These are phyloP conservation scores for Kluyveromyces marxianus DNA, from an alignment of 1,139 yeast genomes.

Conservation along the genomic window DNA sequence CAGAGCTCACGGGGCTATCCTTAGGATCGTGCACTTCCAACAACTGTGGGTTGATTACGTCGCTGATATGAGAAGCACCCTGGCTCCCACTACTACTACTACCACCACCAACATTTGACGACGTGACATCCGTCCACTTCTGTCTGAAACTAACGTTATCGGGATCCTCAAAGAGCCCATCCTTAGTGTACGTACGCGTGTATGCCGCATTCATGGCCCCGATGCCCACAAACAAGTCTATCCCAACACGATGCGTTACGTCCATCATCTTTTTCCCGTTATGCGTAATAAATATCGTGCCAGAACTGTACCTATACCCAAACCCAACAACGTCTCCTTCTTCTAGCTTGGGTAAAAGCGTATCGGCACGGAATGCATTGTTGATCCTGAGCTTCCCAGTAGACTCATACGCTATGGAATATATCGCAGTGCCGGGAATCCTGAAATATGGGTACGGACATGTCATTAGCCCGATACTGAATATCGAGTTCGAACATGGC, in stretches of 20 bases:
- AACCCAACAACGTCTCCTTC: constrained; percentile 92
- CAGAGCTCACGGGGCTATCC: constrained; percentile 19
- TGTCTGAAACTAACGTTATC: constrained; percentile 27
- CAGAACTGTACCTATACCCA: constrained; percentile 74
- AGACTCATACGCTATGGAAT: constrained; percentile 82
- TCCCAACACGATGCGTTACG: constrained; percentile 67
- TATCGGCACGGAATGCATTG: constrained; percentile 69
- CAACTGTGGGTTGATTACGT: constrained; percentile 17
- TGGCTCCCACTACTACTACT: constrained; percentile 14
- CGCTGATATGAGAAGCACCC: constrained; percentile 8
- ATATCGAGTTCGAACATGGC: constrained; percentile 33
- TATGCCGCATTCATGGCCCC: constrained; percentile 31
- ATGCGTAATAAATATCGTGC: constrained; percentile 81
- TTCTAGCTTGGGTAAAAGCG: constrained; percentile 62
- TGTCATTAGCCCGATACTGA: constrained; percentile 75
- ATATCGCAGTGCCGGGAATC: constrained; percentile 74
- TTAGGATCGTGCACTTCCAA: constrained; percentile 20
- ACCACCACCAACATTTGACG: constrained; percentile 7
- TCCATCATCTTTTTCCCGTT: constrained; percentile 86
- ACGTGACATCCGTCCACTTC: constrained; percentile 5
- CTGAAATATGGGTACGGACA: constrained; percentile 87
- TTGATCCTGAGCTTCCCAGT: constrained; percentile 76
- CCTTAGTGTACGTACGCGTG: constrained; percentile 29
- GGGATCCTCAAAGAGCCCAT: constrained; percentile 30
- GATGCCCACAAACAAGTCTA: constrained; percentile 52